These are phyloP conservation scores for Hyphodiscus sp. DNA, from an alignment of 2,329 filamentous ascomycete species.

Conservation along the genomic window DNA sequence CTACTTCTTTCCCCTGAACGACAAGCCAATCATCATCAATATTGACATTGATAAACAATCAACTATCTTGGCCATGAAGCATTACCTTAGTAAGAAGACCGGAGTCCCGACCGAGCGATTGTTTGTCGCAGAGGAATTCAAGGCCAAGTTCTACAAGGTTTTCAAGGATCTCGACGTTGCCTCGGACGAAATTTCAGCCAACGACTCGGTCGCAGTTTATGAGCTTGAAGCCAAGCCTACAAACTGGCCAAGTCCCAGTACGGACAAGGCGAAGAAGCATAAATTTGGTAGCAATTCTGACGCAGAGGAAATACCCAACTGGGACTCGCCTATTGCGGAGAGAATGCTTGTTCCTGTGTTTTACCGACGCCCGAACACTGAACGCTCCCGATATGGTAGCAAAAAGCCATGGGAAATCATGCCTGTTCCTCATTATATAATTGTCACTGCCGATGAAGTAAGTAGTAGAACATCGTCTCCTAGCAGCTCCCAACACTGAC, in stretches of 20 bases:
- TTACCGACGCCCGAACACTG: slow-evolving; percentile 44
- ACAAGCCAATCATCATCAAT: slow-evolving; percentile 62
- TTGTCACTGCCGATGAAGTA: slow-evolving; percentile 68
- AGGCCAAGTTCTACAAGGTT: slow-evolving; percentile 77
- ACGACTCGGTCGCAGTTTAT: slow-evolving; percentile 62
- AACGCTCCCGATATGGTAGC: slow-evolving; percentile 24
- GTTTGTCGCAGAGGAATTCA: slow-evolving; percentile 79
- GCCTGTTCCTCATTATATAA: slow-evolving; percentile 59
- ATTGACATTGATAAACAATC: slow-evolving; percentile 77
- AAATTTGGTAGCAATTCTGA: slow-evolving; percentile 38
- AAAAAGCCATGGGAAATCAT: slow-evolving; percentile 30
- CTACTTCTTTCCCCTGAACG: slow-evolving; percentile 70
- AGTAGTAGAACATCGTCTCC: slow-evolving; percentile 18
- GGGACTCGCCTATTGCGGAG: slow-evolving; percentile 57
- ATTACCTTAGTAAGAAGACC: slow-evolving; percentile 60
- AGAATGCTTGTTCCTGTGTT: slow-evolving; percentile 65
- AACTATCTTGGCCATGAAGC: slow-evolving; percentile 62
- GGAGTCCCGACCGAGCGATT: slow-evolving; percentile 59
- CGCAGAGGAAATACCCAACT: slow-evolving; percentile 41
- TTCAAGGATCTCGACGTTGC: slow-evolving; percentile 66
- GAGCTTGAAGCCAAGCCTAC: slow-evolving; percentile 76
- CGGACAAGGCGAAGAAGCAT: slow-evolving; percentile 26
- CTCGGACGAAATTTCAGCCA: slow-evolving; percentile 61
- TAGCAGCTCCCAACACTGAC: slow-evolving; percentile 31
- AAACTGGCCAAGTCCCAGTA: slow-evolving; percentile 52